phyloP scores from a whole-genome alignment of 75 land plant genomes.

The Cupressus sempervirens region DNA sequence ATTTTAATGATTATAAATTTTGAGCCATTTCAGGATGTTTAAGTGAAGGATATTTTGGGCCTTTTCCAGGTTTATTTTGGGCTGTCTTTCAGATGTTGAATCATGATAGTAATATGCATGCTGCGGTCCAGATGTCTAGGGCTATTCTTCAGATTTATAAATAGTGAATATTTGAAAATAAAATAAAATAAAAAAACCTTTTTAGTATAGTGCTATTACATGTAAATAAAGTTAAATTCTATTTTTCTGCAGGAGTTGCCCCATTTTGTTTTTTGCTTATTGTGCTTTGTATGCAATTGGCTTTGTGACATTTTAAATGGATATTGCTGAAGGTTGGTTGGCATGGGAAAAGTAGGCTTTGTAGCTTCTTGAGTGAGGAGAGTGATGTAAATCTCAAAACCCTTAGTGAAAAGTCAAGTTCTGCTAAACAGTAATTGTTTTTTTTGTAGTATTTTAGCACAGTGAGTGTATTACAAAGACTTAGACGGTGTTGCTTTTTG shows the following conservation, averaged over 20 bases:
- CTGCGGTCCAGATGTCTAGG: background rate
- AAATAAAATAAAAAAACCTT: background rate
- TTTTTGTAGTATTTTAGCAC: background rate
- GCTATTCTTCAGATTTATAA: background rate
- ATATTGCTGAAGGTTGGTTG: background rate
- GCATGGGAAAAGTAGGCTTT: background rate
- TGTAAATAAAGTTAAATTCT: background rate
- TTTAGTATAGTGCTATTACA: background rate
- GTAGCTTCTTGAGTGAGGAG: background rate
- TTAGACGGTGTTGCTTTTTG: background rate
- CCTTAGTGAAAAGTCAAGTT: background rate
- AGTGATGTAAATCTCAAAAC: background rate
- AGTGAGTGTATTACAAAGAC: background rate
- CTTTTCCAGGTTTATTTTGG: background rate
- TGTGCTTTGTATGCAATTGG: background rate
- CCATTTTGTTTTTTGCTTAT: background rate
- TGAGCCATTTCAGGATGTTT: background rate
- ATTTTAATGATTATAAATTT: background rate
- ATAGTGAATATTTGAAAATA: background rate
- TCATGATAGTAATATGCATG: background rate
- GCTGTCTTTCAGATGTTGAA: background rate
- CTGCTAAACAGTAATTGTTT: background rate
- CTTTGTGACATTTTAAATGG: background rate
- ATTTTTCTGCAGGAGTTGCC: background rate
- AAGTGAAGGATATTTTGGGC: no score